Conservation (phyloP, 2,329 filamentous ascomycete genomes). For the Penicillium glabrum region DNA sequence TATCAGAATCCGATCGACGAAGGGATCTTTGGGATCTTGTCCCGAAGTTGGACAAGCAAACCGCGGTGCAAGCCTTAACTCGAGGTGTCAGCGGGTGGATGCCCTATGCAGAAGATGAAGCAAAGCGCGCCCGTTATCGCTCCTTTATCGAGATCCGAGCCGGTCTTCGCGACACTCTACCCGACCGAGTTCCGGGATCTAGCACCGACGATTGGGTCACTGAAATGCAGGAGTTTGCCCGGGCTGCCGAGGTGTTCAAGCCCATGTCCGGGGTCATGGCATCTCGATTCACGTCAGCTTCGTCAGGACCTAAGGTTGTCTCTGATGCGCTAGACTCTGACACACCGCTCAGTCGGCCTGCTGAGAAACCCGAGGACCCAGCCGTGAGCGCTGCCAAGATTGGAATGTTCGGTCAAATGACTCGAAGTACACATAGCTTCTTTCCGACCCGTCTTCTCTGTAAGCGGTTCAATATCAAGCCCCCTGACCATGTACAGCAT, state of each 20-base stretch:
- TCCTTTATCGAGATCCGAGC: constrained; percentile 77
- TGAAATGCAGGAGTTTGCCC: constrained; percentile 76
- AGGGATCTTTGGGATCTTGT: constrained; percentile 60
- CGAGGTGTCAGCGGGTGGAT: constrained; percentile 67
- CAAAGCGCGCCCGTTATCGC: constrained; percentile 78
- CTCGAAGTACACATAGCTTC: constrained; percentile 69
- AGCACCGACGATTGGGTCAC: constrained; percentile 72
- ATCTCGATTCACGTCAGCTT: constrained; percentile 76
- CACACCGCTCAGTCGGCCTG: constrained; percentile 49
- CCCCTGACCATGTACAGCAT: constrained; percentile 66
- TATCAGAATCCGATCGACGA: constrained; percentile 63
- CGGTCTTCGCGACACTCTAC: constrained; percentile 59
- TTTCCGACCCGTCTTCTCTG: constrained; percentile 82
- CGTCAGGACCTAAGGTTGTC: constrained; percentile 38
- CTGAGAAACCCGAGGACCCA: constrained; percentile 66
- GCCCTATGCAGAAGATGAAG: constrained; percentile 80
- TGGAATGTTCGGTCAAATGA: constrained; percentile 92
- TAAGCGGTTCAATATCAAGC: constrained; percentile 87
- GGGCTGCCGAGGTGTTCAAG: constrained; percentile 78
- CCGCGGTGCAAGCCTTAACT: constrained; percentile 67
- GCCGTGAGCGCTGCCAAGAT: constrained; percentile 83
- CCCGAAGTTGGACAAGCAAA: constrained; percentile 65
- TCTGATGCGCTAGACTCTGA: constrained; percentile 38
- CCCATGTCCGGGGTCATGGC: constrained; percentile 93
- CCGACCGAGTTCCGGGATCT: constrained; percentile 53